phyloP scores from a whole-genome alignment of 1,284 basidiomycete species.

The Malassezia dermatis region DNA sequence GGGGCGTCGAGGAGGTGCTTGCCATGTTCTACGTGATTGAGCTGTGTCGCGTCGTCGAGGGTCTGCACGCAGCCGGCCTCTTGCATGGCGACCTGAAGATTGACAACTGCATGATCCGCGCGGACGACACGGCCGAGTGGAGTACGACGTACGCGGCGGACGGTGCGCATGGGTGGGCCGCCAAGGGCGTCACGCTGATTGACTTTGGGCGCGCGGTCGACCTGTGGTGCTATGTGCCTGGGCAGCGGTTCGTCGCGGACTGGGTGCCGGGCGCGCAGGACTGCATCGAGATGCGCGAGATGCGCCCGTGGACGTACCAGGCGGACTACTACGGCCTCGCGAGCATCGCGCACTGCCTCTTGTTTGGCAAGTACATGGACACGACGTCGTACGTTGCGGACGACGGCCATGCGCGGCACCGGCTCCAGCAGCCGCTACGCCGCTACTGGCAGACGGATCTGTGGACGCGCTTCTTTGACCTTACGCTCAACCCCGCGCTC shows the following conservation, averaged over 20 bases:
- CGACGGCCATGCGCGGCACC: conserved; percentile 8
- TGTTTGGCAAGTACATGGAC: conserved; percentile 79
- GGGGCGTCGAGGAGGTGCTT: conserved; percentile 73
- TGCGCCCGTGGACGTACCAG: conserved; percentile 78
- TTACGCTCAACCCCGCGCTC: conserved; percentile 61
- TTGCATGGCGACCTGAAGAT: conserved; percentile 98
- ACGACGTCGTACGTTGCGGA: conserved; percentile 16
- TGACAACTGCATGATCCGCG: conserved; percentile 87
- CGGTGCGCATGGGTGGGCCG: conserved; percentile 71
- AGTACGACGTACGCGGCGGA: conserved; percentile 62
- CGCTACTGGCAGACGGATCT: conserved; percentile 88
- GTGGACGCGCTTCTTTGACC: conserved; percentile 74
- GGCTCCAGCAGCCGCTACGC: conserved; percentile 61
- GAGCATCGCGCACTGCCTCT: conserved; percentile 82
- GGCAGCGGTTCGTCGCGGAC: conserved; percentile 71
- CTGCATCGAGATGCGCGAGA: conserved; percentile 77
- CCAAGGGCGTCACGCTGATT: conserved; percentile 81
- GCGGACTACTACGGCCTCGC: conserved; percentile 92
- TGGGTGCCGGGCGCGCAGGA: conserved; percentile 70
- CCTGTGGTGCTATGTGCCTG: conserved; percentile 59
- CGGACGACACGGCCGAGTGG: conserved; percentile 66
- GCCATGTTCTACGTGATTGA: conserved; percentile 93
- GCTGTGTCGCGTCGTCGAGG: conserved; percentile 70
- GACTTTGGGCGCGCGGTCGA: conserved; percentile 95
- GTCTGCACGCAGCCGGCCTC: conserved; percentile 68